These are phyloP conservation scores for Jatropha curcas DNA, from an alignment of 345 rosid genomes.

Conservation along the genomic window DNA sequence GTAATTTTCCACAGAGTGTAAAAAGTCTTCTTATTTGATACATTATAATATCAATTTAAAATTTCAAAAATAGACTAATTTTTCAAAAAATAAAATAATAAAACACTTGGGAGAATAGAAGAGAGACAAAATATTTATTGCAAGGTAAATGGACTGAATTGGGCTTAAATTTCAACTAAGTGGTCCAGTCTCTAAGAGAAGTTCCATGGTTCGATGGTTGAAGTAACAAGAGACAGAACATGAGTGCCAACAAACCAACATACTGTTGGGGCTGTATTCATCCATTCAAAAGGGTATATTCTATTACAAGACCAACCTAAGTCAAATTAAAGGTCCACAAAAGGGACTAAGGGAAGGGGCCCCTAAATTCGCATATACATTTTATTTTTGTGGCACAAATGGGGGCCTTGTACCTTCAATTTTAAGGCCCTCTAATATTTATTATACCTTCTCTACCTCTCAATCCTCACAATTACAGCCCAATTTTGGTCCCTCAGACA, in stretches of 20 bases:
- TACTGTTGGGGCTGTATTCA: constrained; percentile 18
- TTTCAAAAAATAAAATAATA: too few species aligned
- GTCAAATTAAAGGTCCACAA: background rate
- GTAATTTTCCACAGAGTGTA: too few species aligned
- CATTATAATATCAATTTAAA: too few species aligned
- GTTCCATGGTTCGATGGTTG: background rate
- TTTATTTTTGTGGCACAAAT: background rate
- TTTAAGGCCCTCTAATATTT: constrained; percentile 1
- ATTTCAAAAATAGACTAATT: too few species aligned
- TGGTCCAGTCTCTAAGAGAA: constrained; percentile 14
- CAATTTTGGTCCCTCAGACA: background rate
- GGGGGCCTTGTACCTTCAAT: background rate
- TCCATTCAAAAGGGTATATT: background rate
- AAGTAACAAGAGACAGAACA: constrained; percentile 23
- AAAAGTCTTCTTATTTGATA: too few species aligned
- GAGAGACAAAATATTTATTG: background rate
- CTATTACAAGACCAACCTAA: background rate
- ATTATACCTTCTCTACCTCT: constrained; percentile 4
- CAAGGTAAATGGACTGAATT: background rate
- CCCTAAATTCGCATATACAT: background rate
- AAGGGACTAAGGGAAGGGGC: background rate
- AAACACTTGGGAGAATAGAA: background rate
- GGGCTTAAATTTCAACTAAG: constrained; percentile 14
- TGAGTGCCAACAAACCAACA: constrained; percentile 27
- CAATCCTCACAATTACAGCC: background rate